Conservation (phyloP, 1,284 basidiomycete genomes). For the Cryptococcus sp. region DNA sequence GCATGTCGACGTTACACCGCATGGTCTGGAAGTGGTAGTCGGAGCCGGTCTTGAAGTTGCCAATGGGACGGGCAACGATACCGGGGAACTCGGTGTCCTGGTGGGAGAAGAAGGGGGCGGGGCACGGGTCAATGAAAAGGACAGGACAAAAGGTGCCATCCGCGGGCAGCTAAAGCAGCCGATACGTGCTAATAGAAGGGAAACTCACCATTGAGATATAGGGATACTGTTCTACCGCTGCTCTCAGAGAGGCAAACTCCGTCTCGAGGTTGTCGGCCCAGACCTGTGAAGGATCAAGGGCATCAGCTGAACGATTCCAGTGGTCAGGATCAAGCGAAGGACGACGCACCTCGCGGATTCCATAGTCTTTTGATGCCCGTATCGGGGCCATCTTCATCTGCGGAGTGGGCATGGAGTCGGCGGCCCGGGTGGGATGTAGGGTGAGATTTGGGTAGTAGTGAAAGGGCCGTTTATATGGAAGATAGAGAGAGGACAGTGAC, state of each 20-base stretch:
- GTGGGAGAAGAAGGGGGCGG: background rate
- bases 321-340: background rate
- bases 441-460: too few relatives aligned
- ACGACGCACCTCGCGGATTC: slow-evolving; percentile 42
- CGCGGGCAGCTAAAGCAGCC: background rate
- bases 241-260: slow-evolving; percentile 84
- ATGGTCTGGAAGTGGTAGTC: slow-evolving; percentile 99
- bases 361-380: slow-evolving; percentile 28
- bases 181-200: background rate
- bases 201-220: slow-evolving; percentile 86
- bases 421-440: too few relatives aligned
- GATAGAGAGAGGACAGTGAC: too few relatives aligned
- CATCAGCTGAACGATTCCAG: background rate
- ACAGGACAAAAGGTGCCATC: slow-evolving; percentile 25
- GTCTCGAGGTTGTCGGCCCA: slow-evolving; percentile 90
- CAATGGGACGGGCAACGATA: slow-evolving; percentile 95
- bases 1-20: slow-evolving; percentile 96
- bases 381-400: slow-evolving; percentile 1
- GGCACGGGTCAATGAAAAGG: background rate
- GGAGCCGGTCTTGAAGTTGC: slow-evolving; percentile 90
- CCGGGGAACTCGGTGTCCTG: slow-evolving; percentile 99
- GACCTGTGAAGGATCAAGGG: slow-evolving; percentile 53
- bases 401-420: background rate
- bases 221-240: slow-evolving; percentile 83
- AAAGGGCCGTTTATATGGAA: too few relatives aligned